Base-by-base conservation (phyloP, 108 stramenopile genomes). In the Pseudonitzschia multistriata region DNA sequence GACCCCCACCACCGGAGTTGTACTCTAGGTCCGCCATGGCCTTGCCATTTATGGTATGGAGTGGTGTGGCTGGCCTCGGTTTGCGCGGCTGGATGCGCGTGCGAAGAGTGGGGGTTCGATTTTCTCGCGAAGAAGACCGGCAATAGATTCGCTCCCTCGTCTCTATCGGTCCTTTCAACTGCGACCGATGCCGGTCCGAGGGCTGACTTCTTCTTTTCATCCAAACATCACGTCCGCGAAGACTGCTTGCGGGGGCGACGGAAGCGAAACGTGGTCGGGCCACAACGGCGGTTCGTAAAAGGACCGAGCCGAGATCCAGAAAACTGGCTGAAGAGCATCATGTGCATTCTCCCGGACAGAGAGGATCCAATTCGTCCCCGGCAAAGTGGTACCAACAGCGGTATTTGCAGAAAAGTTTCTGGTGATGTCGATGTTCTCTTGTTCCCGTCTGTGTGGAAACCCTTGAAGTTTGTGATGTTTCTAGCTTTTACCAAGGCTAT, bases 361-460 rank as follows among this genome's bases (percentile, higher is more conserved):
- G 19, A 76, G 30, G 10, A 50, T 55, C 10, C 33, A 19, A 27
- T 40, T 42, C 5, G 35, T 57, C 25, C 24, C 40, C 1, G 8
- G 24, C 8, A n/a, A 24, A 15, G 21, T 22, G 7, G 34, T 24
- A 47, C 62, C 42, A 1, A 10, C 13, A 45, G 42, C 8, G 1
- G 8, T 17, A 17, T 10, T 45, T 17, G 15, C 2, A 10, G 11
- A 13, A 45, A 10, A 17, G 17, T 13, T 45, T 13, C 8, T 13
- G 42, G 17, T 10, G 47, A 40, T 29, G 73, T 84, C 15, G 75
- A 88, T 45, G 79, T 84, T 52, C 47, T 85, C 10, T 54, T 91
- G 39, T 91, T 88, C 64, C 90, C 90, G 14, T 78, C 83, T 1
- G 88, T 87, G 0, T 91, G 90, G 90, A 56, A 78, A 56, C 84